Evolutionary conservation across 148 eudicot species (phyloP), one percentile per base, ranked within the genome.

Genomic region (Pouteria glomerata): DNA sequence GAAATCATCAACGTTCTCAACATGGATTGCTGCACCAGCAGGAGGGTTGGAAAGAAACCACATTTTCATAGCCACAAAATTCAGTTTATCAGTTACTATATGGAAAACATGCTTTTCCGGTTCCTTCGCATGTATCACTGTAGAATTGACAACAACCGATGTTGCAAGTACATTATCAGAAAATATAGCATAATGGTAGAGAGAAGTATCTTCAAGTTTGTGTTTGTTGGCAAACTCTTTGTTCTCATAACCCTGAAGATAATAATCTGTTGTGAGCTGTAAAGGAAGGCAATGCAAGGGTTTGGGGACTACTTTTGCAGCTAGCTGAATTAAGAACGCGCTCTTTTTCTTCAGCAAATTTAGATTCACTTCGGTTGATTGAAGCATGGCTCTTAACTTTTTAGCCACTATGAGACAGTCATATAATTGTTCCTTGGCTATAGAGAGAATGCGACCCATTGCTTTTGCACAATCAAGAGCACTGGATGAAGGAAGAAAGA

Each of bases 71-170:
- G 96, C 90, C 50, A 89, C 92, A 34, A 90, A 84, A 76, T 95
- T 95, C 77, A 92, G 76, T 79, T 88, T 92, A 81, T 95, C 96
- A 8, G 98, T 95, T 59, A 95, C 99, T 64, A 95, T 79, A 78
- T 92, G 99, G 84, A 95, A 95, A 72, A 95, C 99, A 58, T 95
- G 99, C 82, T 88, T 95, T 79, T 88, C 90, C 4, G 99, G 97
- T 78, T 95, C 96, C 75, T 88, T 79, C 62, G 94, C 97, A 72
- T 92, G 88, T 64, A 82, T 71, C 53, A 85, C 85, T 42, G 99
- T 92, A 39, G 97, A 92, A 78, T 90, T 95, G 47, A 95, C 96
- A 48, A 95, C 99, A 52, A 92, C 94, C 67, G 99, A 86, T 52
- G 99, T 74, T 26, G 99, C 99, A 66, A 95, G 90, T 56, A 92